Base-by-base conservation (phyloP, 306 rosid genomes). In the Luffa aegyptiaca region DNA sequence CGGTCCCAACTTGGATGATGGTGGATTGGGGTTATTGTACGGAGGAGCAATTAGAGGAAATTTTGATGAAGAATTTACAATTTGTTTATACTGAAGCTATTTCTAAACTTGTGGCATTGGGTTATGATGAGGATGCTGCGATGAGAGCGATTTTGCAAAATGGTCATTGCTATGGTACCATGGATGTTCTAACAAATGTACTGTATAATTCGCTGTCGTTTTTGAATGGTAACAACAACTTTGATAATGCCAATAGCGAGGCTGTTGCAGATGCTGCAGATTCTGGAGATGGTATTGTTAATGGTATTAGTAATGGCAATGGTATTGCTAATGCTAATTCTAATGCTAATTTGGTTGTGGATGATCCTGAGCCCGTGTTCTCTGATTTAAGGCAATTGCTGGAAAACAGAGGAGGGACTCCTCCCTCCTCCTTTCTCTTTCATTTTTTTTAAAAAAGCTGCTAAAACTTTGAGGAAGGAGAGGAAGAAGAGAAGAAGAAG, bases 11-110 rank as follows among this genome's bases (percentile, higher is more conserved):
- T 39, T 21, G 2, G 97, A 92, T 31, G 97, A 91, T 73, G 65
- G 88, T 1, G 97, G 92, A 13, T n/a, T 94, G 97, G 95, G 95
- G 95, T 26, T 92, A 90, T 81, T 92, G 98, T 84, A 92, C 97
- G 0, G 98, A 95, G 81, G 98, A 95, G 49, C 98, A 95, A 78
- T 82, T 95, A 76, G 98, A 95, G 83, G 93, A 91, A 76, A 86
- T 95, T 62, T 64, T 95, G n/a, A 84, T 92, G 88, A 90, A 86
- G 74, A 92, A 91, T 58, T 78, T 95, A 77, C 97, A 89, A 52
- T 75, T 81, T 2, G 57, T 90, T 33, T 92, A 92, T 66, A 90
- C 82, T 14, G 97, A 92, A 81, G 97, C 93, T 51, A 79, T 95
- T 9, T 84, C 97, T 2, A 95, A 91, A 90, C 93, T 95, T 76